These are phyloP conservation scores for Fistulifera pelliculosa DNA, from an alignment of 108 stramenopile genomes.

Conservation along the genomic window DNA sequence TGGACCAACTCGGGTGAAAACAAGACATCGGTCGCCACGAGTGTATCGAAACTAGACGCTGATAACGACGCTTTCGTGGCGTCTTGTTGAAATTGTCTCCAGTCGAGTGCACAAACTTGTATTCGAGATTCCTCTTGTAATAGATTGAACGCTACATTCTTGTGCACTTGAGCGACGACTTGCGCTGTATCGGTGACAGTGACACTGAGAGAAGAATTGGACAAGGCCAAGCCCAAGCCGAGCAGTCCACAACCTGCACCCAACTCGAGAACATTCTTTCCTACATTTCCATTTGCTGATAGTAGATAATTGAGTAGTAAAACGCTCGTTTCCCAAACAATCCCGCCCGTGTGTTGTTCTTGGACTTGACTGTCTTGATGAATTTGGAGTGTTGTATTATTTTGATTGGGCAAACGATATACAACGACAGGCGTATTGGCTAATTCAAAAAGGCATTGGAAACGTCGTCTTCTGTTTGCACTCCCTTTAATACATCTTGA, in stretches of 20 bases:
- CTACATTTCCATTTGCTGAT: neutral
- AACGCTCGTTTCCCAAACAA: slow-evolving; percentile 72
- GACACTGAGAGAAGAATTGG: slow-evolving; percentile 23
- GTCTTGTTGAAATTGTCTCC: slow-evolving; percentile 44
- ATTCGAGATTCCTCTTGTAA: neutral
- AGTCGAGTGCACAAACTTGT: slow-evolving; percentile 28
- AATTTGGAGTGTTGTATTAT: slow-evolving; percentile 20
- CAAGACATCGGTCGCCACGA: slow-evolving; percentile 70
- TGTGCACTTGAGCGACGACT: slow-evolving; percentile 37
- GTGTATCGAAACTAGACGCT: slow-evolving; percentile 53
- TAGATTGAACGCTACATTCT: slow-evolving; percentile 23
- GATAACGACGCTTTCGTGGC: slow-evolving; percentile 19
- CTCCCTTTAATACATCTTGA: too few relatives aligned
- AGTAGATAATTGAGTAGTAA: slow-evolving; percentile 39
- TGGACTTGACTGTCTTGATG: slow-evolving; percentile 36
- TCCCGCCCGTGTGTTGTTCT: slow-evolving; percentile 61
- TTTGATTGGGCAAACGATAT: slow-evolving; percentile 30
- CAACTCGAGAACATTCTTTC: slow-evolving; percentile 23
- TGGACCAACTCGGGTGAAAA: slow-evolving; percentile 49
- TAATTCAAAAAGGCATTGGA: slow-evolving; percentile 51
- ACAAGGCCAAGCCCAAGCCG: slow-evolving; percentile 32
- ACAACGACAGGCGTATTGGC: slow-evolving; percentile 51
- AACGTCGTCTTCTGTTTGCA: neutral
- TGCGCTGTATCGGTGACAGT: slow-evolving; percentile 53
- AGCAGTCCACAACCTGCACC: slow-evolving; percentile 63